Evolutionary conservation across 495 filamentous ascomycete genomes (phyloP).

Genomic region (Penicillium crystallinum): DNA sequence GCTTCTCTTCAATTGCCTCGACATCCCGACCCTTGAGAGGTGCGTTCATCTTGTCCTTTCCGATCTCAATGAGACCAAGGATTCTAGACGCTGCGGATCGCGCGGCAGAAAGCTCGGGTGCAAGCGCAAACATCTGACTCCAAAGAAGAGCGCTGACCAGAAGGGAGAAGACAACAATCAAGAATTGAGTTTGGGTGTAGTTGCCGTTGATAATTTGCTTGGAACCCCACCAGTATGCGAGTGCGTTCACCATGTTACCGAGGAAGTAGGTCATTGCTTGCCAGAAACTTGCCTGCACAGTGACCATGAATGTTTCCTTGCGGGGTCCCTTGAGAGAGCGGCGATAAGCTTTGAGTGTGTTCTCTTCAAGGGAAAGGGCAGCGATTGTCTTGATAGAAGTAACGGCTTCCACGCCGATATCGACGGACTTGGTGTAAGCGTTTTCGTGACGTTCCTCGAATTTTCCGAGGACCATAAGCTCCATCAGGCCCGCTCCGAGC

Average conservation of each 20-base stretch:
- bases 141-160: constrained; percentile 53
- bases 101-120: constrained; percentile 53
- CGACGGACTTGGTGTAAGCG: constrained; percentile 43
- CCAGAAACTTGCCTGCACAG: constrained; percentile 43
- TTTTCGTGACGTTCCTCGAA: constrained; percentile 55
- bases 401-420: constrained; percentile 45
- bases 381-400: constrained; percentile 50
- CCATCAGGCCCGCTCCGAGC: constrained; percentile 43
- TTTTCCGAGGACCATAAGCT: constrained; percentile 42
- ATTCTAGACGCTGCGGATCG: constrained; percentile 37
- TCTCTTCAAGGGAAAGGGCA: constrained; percentile 42
- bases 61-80: constrained; percentile 43
- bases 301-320: constrained; percentile 42
- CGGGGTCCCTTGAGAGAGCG: constrained; percentile 33
- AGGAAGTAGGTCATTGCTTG: constrained; percentile 48
- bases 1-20: constrained; percentile 19
- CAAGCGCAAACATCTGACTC: constrained; percentile 59
- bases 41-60: constrained; percentile 27
- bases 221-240: constrained; percentile 64
- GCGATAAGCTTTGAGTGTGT: constrained; percentile 30
- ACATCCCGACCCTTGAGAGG: constrained; percentile 1
- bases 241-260: constrained; percentile 52
- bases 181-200: constrained; percentile 54
- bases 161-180: constrained; percentile 55
- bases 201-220: constrained; percentile 50